Evolutionary conservation across 495 filamentous ascomycete genomes (phyloP).

Genomic region (Lasiosphaeria hispida): DNA sequence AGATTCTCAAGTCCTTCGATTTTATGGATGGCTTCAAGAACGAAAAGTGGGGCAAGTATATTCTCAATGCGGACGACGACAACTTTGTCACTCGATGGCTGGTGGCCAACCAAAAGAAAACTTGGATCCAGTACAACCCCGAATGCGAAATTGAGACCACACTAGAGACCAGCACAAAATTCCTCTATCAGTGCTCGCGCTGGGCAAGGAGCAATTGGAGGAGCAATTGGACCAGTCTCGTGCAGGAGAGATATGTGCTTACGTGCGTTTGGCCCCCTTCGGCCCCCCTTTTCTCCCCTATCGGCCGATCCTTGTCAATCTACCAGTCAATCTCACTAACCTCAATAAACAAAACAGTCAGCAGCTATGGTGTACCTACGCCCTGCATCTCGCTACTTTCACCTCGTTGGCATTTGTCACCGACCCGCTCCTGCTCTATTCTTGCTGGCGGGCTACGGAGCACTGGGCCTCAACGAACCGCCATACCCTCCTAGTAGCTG

Average conservation of each 20-base stretch:
- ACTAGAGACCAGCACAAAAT: slow-evolving; percentile 69
- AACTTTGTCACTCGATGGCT: slow-evolving; percentile 83
- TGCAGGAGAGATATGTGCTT: slow-evolving; percentile 66
- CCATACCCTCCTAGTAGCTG: slow-evolving; percentile 47
- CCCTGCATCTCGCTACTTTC: slow-evolving; percentile 70
- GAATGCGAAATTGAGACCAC: slow-evolving; percentile 75
- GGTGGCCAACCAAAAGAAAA: slow-evolving; percentile 72
- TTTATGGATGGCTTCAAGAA: slow-evolving; percentile 73
- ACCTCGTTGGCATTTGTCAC: slow-evolving; percentile 65
- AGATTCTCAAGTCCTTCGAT: slow-evolving; percentile 71
- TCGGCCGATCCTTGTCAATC: not conserved
- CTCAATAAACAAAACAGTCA: slow-evolving; percentile 42
- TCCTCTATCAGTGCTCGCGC: slow-evolving; percentile 73
- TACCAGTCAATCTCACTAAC: slow-evolving; percentile 2
- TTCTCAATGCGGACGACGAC: slow-evolving; percentile 79
- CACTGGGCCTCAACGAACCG: slow-evolving; percentile 40
- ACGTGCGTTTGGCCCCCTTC: slow-evolving; percentile 51
- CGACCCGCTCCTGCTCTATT: slow-evolving; percentile 59
- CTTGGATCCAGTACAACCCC: slow-evolving; percentile 71
- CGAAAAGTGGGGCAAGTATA: slow-evolving; percentile 69
- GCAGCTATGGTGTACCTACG: slow-evolving; percentile 74
- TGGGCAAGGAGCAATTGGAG: slow-evolving; percentile 83
- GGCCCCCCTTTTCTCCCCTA: no score
- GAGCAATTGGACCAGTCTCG: slow-evolving; percentile 75
- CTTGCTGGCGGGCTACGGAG: slow-evolving; percentile 51